Evolutionary conservation across 2,329 filamentous ascomycete species (phyloP).

Genomic region (Xylaria sp.): DNA sequence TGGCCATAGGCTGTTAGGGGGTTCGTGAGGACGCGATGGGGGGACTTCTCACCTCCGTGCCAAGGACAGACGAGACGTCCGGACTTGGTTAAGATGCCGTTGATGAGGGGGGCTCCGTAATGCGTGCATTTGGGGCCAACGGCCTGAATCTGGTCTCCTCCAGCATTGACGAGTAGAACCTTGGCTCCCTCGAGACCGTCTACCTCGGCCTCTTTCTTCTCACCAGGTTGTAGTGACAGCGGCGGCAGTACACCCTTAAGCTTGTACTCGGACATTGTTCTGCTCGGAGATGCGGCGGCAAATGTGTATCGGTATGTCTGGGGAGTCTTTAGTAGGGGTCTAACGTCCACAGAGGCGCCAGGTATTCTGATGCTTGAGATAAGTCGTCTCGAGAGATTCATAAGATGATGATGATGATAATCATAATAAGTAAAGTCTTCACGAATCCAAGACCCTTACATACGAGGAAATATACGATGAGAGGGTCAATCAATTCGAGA

Average conservation of each 20-base stretch:
- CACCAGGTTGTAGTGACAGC: slow-evolving; percentile 78
- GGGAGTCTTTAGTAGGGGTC: slow-evolving; percentile 18
- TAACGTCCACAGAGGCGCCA: slow-evolving; percentile 28
- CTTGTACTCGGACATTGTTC: slow-evolving; percentile 69
- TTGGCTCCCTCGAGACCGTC: slow-evolving; percentile 89
- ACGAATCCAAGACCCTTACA: neutral
- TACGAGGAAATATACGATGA: neutral
- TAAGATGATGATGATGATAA: slow-evolving; percentile 26
- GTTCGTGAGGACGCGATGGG: neutral
- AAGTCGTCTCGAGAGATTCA: slow-evolving; percentile 43
- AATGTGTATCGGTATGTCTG: slow-evolving; percentile 29
- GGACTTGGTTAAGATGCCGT: slow-evolving; percentile 83
- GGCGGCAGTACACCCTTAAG: slow-evolving; percentile 80
- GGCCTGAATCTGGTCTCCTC: slow-evolving; percentile 76
- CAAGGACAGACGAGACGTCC: slow-evolving; percentile 93
- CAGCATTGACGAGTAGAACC: slow-evolving; percentile 83
- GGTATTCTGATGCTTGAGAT: slow-evolving; percentile 31
- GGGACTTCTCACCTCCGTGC: slow-evolving; percentile 80
- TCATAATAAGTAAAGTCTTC: neutral
- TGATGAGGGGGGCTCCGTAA: slow-evolving; percentile 89
- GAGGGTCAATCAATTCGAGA: neutral
- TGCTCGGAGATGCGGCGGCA: slow-evolving; percentile 39
- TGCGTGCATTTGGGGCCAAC: slow-evolving; percentile 87
- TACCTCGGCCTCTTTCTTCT: slow-evolving; percentile 90
- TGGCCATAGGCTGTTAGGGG: slow-evolving; percentile 22